Conservation (phyloP, 495 filamentous ascomycete species). For the Trichoderma reesei region DNA sequence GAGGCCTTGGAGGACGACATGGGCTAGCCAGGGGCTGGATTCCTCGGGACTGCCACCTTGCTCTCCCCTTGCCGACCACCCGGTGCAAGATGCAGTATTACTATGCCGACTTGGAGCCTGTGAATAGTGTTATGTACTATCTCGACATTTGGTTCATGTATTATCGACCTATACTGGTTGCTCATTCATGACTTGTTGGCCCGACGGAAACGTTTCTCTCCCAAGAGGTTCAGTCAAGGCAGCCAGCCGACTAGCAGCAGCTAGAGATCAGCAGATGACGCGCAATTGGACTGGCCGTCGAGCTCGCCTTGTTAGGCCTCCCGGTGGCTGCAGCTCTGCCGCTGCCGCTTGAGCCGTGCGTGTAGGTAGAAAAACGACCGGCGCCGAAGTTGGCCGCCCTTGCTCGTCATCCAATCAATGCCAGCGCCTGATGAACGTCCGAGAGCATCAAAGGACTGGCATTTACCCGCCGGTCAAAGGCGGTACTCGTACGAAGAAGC, state of each 20-base stretch:
- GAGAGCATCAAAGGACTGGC: not conserved
- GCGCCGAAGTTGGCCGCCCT: not conserved
- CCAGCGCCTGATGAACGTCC: not conserved
- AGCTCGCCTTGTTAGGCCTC: not conserved
- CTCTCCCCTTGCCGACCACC: not conserved
- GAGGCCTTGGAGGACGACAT: not conserved
- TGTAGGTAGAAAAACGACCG: not conserved
- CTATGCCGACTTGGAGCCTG: no score
- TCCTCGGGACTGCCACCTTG: no score
- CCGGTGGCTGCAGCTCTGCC: constrained; percentile 3
- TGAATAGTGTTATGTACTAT: no score
- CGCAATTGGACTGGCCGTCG: not conserved
- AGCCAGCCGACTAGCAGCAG: not conserved
- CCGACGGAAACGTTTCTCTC: no score
- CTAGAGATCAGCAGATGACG: not conserved
- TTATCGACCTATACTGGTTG: no score
- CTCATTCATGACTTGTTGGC: no score
- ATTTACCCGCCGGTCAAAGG: no score
- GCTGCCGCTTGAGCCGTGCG: not conserved
- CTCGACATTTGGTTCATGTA: no score
- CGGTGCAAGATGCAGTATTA: no score
- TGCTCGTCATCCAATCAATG: not conserved
- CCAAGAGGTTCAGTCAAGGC: not conserved
- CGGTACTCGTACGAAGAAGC: no score
- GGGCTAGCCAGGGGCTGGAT: not conserved